Evolutionary conservation across 176 grass and related monocot species (phyloP), one percentile per base, ranked within the genome.

Genomic region (Ensete glaucum): DNA sequence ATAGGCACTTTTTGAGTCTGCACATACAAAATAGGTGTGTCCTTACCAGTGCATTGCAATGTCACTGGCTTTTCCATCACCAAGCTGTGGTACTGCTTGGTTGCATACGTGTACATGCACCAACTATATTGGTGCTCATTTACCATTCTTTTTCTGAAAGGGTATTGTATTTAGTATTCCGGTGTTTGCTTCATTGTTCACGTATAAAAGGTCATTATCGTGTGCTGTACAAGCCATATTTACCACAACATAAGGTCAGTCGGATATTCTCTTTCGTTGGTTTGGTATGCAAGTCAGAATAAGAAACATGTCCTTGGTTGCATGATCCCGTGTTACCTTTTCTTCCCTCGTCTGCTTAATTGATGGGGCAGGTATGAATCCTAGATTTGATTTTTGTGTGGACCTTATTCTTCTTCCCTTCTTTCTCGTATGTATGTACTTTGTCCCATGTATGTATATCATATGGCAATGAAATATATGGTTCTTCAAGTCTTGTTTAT

Each of bases 231-330:
- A 69, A 56, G 73, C 79, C 70, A 76, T 49, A 71, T 76, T 60
- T 68, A 75, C 73, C 29, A 26, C 76, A 67, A 58, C 57, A 53
- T 34, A 63, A 70, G 78, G 84, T 77, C 78, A 71, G 57, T 51
- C 65, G 73, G 74, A 75, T 78, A 80, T 81, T 51, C 58, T 64
- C 43, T 81, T 89, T 74, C 77, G 52, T 85, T 81, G 80, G 80
- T 23, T 83, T 54, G 68, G 74, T 89, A 72, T 74, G 79, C 74
- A 63, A 64, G 85, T 85, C 85, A 84, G 80, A 89, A 93, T 89
- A 89, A 92, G 83, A 75, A 71, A 14, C 34, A 80, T 88, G 85
- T 69, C 74, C 83, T 34, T 83, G 83, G 81, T 62, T 62, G 62
- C 27, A 50, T 43, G 69, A 59, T 17, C 8, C 23, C 6, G 14